These are phyloP conservation scores for Cryomyces minteri DNA, from an alignment of 495 filamentous ascomycete genomes.

Conservation along the genomic window DNA sequence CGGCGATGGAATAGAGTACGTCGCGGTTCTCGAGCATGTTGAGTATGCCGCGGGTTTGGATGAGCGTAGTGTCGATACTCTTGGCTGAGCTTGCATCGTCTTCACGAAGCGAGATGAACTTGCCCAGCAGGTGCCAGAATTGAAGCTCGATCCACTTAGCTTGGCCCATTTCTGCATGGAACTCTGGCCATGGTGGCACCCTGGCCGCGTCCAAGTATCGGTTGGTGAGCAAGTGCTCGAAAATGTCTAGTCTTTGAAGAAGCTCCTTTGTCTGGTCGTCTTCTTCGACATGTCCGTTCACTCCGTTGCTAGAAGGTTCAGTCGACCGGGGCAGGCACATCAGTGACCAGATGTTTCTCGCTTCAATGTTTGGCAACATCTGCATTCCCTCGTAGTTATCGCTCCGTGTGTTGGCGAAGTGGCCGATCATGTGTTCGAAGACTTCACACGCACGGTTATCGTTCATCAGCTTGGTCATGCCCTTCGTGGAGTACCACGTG, in stretches of 20 bases:
- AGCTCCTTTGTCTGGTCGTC: slow-evolving; percentile 30
- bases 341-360: slow-evolving; percentile 20
- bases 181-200: neutral
- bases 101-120: slow-evolving; percentile 50
- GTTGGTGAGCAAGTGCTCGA: slow-evolving; percentile 58
- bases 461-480: slow-evolving; percentile 30
- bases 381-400: slow-evolving; percentile 5
- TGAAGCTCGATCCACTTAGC: slow-evolving; percentile 43
- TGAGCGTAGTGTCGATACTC: slow-evolving; percentile 44
- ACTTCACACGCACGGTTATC: slow-evolving; percentile 41
- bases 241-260: slow-evolving; percentile 46
- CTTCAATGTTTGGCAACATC: slow-evolving; percentile 14
- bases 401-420: slow-evolving; percentile 36
- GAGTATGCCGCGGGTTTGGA: slow-evolving; percentile 43
- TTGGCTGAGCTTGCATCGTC: slow-evolving; percentile 36
- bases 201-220: slow-evolving; percentile 30
- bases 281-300: slow-evolving; percentile 6
- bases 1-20: slow-evolving; percentile 73
- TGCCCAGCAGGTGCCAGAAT: slow-evolving; percentile 64
- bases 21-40: slow-evolving; percentile 77
- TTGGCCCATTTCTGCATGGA: slow-evolving; percentile 18
- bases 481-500: slow-evolving; percentile 53
- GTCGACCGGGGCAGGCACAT: slow-evolving; percentile 13
- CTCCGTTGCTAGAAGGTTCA: slow-evolving; percentile 6
- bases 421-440: slow-evolving; percentile 40